These are phyloP conservation scores for Boletus mariae DNA, from an alignment of 1,284 basidiomycete genomes.

Conservation along the genomic window DNA sequence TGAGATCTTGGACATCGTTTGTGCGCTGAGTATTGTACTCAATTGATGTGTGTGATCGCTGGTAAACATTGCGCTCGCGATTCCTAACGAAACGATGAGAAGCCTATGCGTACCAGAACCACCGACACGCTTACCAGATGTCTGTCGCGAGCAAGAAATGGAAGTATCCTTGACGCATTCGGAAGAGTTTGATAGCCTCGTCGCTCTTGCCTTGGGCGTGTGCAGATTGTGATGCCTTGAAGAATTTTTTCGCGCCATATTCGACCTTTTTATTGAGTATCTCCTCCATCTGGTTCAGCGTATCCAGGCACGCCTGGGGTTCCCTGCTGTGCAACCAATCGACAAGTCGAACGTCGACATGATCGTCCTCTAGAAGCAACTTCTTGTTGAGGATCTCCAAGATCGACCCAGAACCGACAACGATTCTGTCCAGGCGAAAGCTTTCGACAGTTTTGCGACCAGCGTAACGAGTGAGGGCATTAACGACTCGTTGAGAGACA, in stretches of 20 bases:
- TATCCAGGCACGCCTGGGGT: neutral
- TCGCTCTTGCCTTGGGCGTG: neutral
- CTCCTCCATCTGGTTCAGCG: conserved; percentile 4
- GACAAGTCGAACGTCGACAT: conserved; percentile 2
- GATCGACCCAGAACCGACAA: conserved; percentile 5
- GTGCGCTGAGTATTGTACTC: neutral
- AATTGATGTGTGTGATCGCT: neutral
- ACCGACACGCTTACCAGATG: conserved; percentile 1
- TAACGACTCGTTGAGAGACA: conserved; percentile 3
- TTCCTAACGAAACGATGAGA: neutral
- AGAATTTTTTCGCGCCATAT: neutral
- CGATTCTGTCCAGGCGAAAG: conserved; percentile 10
- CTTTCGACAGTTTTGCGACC: conserved; percentile 9
- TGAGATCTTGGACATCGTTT: neutral
- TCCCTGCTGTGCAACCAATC: conserved; percentile 8
- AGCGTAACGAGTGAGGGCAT: neutral
- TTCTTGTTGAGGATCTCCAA: conserved; percentile 5
- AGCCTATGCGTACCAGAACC: neutral
- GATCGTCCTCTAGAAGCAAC: neutral
- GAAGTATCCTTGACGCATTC: neutral
- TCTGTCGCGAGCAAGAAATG: conserved; percentile 7
- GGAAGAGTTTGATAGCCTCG: neutral
- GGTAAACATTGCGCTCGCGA: neutral
- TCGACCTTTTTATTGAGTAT: neutral
- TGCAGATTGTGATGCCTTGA: neutral